A percentile compares a stretch with the other conserved stretches of the same genome.
Evolutionary conservation across 2,329 filamentous ascomycete genomes (phyloP).

Genomic region (Aspergillus vadensis): DNA sequence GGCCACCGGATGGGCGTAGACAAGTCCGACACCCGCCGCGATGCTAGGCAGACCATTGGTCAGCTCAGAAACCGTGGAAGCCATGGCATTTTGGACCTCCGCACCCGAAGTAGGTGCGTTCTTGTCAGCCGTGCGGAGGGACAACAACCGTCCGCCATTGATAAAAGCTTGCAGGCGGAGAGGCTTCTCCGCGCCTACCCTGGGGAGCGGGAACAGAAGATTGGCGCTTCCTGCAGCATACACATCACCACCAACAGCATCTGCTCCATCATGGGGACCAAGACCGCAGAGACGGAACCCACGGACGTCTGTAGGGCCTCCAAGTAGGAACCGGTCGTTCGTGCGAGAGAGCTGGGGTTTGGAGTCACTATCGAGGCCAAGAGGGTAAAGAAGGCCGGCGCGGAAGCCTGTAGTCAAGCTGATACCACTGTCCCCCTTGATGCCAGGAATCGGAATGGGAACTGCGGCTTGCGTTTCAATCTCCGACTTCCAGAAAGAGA

Average conservation of each 20-base stretch:
- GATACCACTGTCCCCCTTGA: slow-evolving; percentile 71
- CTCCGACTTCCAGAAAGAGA: slow-evolving; percentile 93
- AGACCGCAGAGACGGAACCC: slow-evolving; percentile 89
- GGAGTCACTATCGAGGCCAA: slow-evolving; percentile 62
- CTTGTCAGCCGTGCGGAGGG: slow-evolving; percentile 62
- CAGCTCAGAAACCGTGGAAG: slow-evolving; percentile 68
- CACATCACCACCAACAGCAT: slow-evolving; percentile 87
- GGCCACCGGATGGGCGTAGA: slow-evolving; percentile 92
- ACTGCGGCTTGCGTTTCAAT: slow-evolving; percentile 76
- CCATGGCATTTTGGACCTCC: slow-evolving; percentile 48
- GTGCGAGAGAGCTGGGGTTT: slow-evolving; percentile 71
- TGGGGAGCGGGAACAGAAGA: slow-evolving; percentile 80
- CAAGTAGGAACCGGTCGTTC: slow-evolving; percentile 93
- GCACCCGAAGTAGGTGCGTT: slow-evolving; percentile 51
- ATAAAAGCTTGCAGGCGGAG: slow-evolving; percentile 87
- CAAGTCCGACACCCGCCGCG: slow-evolving; percentile 83
- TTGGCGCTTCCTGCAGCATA: slow-evolving; percentile 89
- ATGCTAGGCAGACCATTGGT: slow-evolving; percentile 77
- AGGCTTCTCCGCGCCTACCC: slow-evolving; percentile 77
- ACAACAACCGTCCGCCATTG: slow-evolving; percentile 83
- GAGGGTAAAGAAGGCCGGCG: slow-evolving; percentile 78
- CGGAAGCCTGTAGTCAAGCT: slow-evolving; percentile 81
- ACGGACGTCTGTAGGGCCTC: slow-evolving; percentile 90
- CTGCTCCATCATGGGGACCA: slow-evolving; percentile 80
- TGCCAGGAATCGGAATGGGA: slow-evolving; percentile 70